These are phyloP conservation scores for Hypoxylon trugodes DNA, from an alignment of 495 filamentous ascomycete genomes.

Conservation along the genomic window DNA sequence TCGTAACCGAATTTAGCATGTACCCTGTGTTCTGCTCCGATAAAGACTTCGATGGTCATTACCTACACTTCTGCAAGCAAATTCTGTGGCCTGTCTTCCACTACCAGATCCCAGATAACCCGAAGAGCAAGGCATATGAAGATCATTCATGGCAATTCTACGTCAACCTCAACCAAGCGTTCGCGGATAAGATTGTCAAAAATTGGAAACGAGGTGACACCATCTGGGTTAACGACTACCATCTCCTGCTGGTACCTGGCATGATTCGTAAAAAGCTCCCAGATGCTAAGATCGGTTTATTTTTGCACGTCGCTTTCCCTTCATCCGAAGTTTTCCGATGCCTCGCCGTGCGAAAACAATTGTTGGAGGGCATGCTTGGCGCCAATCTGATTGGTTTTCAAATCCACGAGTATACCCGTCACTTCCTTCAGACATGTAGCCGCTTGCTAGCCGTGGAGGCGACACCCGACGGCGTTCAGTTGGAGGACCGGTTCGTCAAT, in stretches of 20 bases:
- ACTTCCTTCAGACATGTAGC: conserved; percentile 94
- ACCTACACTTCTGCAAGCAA: conserved; percentile 91
- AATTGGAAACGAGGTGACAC: conserved; percentile 91
- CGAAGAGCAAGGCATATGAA: conserved; percentile 96
- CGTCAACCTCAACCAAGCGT: conserved; percentile 86
- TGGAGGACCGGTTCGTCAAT: conserved; percentile 93
- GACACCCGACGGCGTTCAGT: conserved; percentile 82
- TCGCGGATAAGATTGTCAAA: conserved; percentile 85
- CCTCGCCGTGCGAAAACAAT: conserved; percentile 80
- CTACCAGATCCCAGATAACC: conserved; percentile 95
- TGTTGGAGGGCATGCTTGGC: conserved; percentile 89
- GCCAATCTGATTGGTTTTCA: conserved; percentile 93
- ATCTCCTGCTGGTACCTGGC: conserved; percentile 86
- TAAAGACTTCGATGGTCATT: conserved; percentile 90
- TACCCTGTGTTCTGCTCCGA: conserved; percentile 84
- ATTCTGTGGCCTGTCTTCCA: conserved; percentile 93
- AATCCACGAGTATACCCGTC: conserved; percentile 87
- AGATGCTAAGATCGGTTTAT: conserved; percentile 93
- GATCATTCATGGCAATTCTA: conserved; percentile 97
- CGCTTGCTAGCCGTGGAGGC: conserved; percentile 86
- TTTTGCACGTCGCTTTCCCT: conserved; percentile 92
- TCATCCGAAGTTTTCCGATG: conserved; percentile 96
- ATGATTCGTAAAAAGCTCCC: conserved; percentile 90
- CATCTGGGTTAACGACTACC: conserved; percentile 96
- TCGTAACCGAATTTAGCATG: conserved; percentile 82